A percentile compares a stretch with the other conserved stretches of the same genome.
Conservation (phyloP, 179 eudicot genomes). For the Pouteria campechiana region DNA sequence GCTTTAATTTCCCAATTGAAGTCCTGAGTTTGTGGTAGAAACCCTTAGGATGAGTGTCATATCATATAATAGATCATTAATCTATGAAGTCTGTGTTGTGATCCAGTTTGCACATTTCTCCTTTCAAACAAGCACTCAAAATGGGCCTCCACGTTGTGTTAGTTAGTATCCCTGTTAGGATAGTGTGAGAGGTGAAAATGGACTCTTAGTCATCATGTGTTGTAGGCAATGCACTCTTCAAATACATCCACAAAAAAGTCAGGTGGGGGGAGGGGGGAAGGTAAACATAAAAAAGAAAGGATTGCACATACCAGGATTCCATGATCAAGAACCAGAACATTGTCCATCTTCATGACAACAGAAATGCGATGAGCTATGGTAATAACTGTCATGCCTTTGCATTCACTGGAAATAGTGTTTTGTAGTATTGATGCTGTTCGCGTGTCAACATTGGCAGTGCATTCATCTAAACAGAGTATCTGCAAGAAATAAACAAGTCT, state of each 20-base stretch:
- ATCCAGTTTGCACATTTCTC: background rate
- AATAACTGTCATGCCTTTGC: slow-evolving; percentile 73
- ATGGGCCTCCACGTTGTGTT: background rate
- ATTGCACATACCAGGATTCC: slow-evolving; percentile 61
- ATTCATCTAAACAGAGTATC: slow-evolving; percentile 91
- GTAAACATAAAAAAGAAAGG: background rate
- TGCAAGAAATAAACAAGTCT: too few relatives aligned
- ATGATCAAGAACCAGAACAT: slow-evolving; percentile 72
- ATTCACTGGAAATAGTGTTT: slow-evolving; percentile 58
- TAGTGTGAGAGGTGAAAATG: background rate
- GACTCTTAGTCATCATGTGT: background rate
- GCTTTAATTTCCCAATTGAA: too few relatives aligned
- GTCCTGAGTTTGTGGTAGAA: too few relatives aligned
- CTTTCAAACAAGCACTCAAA: background rate
- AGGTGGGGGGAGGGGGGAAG: background rate
- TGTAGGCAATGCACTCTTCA: background rate
- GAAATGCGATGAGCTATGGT: slow-evolving; percentile 98
- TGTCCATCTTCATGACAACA: slow-evolving; percentile 76
- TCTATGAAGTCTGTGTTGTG: too few relatives aligned
- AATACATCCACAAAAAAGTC: background rate
- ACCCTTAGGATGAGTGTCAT: too few relatives aligned
- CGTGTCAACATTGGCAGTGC: slow-evolving; percentile 92
- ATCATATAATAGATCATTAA: too few relatives aligned
- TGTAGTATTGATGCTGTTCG: slow-evolving; percentile 75
- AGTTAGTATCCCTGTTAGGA: background rate